phyloP scores from a whole-genome alignment of 495 filamentous ascomycete genomes.

The Clohesyomyces aquaticus region DNA sequence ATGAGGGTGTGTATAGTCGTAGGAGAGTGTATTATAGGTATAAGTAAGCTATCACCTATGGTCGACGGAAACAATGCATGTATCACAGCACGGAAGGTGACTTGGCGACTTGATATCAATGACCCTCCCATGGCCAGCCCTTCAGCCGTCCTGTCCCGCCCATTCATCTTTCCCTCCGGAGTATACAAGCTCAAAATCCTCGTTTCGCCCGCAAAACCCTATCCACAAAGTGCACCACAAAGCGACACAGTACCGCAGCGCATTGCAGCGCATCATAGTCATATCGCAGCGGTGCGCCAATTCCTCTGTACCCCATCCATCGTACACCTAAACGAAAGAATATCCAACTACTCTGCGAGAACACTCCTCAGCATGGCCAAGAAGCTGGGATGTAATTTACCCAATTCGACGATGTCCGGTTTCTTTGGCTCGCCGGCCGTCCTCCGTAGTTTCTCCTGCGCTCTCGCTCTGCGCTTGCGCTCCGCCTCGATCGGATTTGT shows the following conservation, averaged over 20 bases:
- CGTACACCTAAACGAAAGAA: too few species aligned
- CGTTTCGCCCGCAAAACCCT: background rate
- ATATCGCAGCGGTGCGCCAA: too few species aligned
- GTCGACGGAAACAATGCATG: background rate
- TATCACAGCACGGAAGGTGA: background rate
- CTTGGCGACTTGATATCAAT: background rate
- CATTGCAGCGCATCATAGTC: too few species aligned
- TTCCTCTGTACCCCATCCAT: too few species aligned
- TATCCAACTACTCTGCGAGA: conserved; percentile 67
- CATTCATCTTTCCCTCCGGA: too few species aligned
- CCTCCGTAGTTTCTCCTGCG: conserved; percentile 76
- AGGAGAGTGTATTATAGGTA: conserved; percentile 8
- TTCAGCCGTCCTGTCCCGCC: too few species aligned
- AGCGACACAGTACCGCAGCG: too few species aligned
- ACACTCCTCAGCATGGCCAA: conserved; percentile 82
- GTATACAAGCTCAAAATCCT: background rate
- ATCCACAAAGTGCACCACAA: background rate
- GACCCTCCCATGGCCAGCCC: background rate
- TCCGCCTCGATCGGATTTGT: conserved; percentile 86
- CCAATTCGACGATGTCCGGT: conserved; percentile 75
- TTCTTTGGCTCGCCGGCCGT: conserved; percentile 89
- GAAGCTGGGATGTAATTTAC: conserved; percentile 78
- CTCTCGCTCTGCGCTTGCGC: conserved; percentile 70
- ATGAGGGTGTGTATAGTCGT: background rate
- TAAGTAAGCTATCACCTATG: background rate